Conservation (phyloP, 2,329 filamentous ascomycete species). For the Hypoxylon sp. region DNA sequence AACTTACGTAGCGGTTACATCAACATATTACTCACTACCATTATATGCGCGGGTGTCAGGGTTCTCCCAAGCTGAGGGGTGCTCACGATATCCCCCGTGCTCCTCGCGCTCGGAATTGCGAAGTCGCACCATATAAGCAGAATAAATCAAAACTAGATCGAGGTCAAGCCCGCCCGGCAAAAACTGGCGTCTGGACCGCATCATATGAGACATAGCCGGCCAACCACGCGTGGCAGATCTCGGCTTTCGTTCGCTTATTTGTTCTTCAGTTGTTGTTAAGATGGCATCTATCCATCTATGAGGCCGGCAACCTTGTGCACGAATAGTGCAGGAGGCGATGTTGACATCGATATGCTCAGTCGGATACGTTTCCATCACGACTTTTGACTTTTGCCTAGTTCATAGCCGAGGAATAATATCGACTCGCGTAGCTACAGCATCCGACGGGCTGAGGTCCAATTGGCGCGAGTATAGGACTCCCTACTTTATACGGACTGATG, state of each 20-base stretch:
- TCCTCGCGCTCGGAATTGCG: slow-evolving; percentile 27
- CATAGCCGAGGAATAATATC: slow-evolving; percentile 29
- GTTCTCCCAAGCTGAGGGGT: slow-evolving; percentile 21
- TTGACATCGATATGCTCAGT: slow-evolving; percentile 15
- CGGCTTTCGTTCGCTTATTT: slow-evolving; percentile 12
- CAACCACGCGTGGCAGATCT: slow-evolving; percentile 9
- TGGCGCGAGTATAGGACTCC: slow-evolving; percentile 29
- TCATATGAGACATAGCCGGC: slow-evolving; percentile 13
- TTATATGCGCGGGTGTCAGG: slow-evolving; percentile 15
- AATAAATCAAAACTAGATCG: slow-evolving; percentile 2
- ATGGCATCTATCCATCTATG: slow-evolving; percentile 1
- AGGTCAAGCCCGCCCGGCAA: neutral
- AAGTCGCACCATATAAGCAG: slow-evolving; percentile 26
- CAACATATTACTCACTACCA: slow-evolving; percentile 23
- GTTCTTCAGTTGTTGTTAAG: neutral
- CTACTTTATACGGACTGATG: slow-evolving; percentile 25
- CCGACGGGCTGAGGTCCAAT: slow-evolving; percentile 29
- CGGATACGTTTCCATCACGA: slow-evolving; percentile 17
- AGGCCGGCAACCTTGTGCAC: neutral
- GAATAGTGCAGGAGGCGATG: slow-evolving; percentile 7
- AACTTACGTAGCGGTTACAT: slow-evolving; percentile 32
- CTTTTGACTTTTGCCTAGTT: slow-evolving; percentile 33
- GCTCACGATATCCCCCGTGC: neutral
- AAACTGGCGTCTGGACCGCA: slow-evolving; percentile 14
- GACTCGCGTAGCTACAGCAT: slow-evolving; percentile 21